Conservation (phyloP, 371 early-diverging fungal genomes). For the Dipsacomyces acuminosporus region DNA sequence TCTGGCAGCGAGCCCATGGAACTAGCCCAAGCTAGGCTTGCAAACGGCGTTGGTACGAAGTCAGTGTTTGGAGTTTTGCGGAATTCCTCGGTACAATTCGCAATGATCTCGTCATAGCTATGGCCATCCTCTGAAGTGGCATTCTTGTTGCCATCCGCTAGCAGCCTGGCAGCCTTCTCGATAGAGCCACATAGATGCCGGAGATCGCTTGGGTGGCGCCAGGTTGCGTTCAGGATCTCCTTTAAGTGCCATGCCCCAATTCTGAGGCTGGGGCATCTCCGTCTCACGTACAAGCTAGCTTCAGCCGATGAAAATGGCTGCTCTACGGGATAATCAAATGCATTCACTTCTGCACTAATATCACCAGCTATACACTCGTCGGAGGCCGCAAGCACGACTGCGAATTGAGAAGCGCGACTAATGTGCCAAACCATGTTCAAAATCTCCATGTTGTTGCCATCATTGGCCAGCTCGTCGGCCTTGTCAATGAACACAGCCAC, state of each 20-base stretch:
- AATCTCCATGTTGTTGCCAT: not conserved
- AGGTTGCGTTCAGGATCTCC: slow-evolving; percentile 8
- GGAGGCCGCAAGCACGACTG: slow-evolving; percentile 10
- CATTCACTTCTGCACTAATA: not conserved
- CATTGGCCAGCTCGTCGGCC: slow-evolving; percentile 1
- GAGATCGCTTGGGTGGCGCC: slow-evolving; percentile 16
- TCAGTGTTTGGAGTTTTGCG: not conserved
- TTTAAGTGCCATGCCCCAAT: slow-evolving; percentile 9
- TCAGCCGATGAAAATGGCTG: slow-evolving; percentile 4
- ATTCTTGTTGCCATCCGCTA: too few relatives aligned
- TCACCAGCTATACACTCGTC: slow-evolving; percentile 10
- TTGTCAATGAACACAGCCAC: slow-evolving; percentile 13
- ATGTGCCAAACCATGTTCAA: slow-evolving; percentile 2
- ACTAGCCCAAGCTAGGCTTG: not conserved
- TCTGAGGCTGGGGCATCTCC: not conserved
- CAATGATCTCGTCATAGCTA: too few relatives aligned
- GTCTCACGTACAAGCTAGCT: slow-evolving; percentile 4
- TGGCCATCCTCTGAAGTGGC: too few relatives aligned
- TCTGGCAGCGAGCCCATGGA: not conserved
- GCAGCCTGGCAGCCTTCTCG: too few relatives aligned
- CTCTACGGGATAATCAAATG: not conserved
- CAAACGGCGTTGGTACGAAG: slow-evolving; percentile 11
- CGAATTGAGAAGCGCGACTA: not conserved
- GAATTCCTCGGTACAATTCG: not conserved
- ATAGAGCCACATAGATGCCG: slow-evolving; percentile 4